phyloP scores from a whole-genome alignment of 2,329 filamentous ascomycete genomes.

The Hymenoscyphus salicellus region DNA sequence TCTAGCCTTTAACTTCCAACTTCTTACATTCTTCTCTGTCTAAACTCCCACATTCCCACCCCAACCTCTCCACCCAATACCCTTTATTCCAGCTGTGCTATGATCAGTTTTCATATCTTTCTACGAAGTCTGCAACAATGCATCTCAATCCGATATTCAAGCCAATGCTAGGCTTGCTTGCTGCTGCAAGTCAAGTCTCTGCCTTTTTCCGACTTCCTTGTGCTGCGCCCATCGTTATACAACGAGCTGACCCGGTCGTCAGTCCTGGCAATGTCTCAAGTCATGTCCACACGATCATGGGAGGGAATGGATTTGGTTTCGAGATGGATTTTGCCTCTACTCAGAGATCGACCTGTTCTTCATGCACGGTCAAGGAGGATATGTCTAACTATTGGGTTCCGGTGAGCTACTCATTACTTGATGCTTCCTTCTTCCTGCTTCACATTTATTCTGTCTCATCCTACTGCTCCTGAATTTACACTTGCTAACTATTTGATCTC shows the following conservation, averaged over 20 bases:
- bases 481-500: not conserved
- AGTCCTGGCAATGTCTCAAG: conserved; percentile 49
- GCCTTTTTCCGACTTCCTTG: conserved; percentile 50
- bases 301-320: conserved; percentile 59
- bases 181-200: conserved; percentile 20
- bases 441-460: not conserved
- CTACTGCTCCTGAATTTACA: not conserved
- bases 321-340: conserved; percentile 52
- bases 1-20: not conserved
- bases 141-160: not conserved
- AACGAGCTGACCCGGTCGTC: conserved; percentile 60
- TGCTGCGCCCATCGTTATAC: conserved; percentile 38
- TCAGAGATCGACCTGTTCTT: conserved; percentile 56
- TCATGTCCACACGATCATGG: conserved; percentile 61
- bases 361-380: conserved; percentile 59
- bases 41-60: not conserved
- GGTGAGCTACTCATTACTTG: conserved; percentile 27
- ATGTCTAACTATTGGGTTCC: conserved; percentile 69
- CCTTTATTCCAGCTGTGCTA: not conserved
- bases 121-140: not conserved
- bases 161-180: not conserved
- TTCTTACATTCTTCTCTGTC: not conserved
- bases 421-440: too few relatives aligned
- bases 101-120: not conserved
- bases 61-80: not conserved